A percentile compares a stretch with the other conserved stretches of the same genome.
Evolutionary conservation across 164 flowering plant genomes (phyloP).

Genomic region (Hamamelis virginiana): DNA sequence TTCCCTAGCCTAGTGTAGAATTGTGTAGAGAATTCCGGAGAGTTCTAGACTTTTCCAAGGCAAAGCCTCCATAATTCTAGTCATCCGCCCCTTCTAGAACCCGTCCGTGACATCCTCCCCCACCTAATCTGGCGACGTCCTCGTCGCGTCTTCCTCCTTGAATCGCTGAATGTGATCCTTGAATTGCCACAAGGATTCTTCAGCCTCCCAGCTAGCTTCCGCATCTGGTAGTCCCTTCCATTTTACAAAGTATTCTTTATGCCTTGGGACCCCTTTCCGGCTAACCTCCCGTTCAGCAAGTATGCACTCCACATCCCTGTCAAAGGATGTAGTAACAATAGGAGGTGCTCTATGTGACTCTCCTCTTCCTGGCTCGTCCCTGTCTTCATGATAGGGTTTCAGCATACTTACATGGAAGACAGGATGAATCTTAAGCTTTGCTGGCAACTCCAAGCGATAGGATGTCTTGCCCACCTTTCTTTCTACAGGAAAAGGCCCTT

Average conservation of each 20-base stretch:
- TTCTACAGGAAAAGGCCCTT: background rate
- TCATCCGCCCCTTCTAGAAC: too few species aligned
- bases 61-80: too few species aligned
- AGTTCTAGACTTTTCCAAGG: too few species aligned
- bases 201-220: background rate
- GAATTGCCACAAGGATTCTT: background rate
- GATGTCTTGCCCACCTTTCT: background rate
- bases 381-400: background rate
- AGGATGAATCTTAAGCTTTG: background rate
- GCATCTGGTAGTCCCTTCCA: background rate
- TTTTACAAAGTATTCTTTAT: background rate
- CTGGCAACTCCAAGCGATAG: background rate
- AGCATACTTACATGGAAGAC: slow-evolving; percentile 4
- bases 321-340: background rate
- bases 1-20: too few species aligned
- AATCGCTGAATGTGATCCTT: background rate
- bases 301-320: background rate
- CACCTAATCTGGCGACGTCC: background rate
- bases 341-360: slow-evolving; percentile 1
- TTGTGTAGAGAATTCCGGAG: too few species aligned
- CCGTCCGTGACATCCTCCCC: background rate
- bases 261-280: background rate
- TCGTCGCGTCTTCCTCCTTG: background rate
- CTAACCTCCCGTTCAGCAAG: background rate
- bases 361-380: background rate